Conservation (phyloP, 1,284 basidiomycete species). For the Trichosporon asahii region DNA sequence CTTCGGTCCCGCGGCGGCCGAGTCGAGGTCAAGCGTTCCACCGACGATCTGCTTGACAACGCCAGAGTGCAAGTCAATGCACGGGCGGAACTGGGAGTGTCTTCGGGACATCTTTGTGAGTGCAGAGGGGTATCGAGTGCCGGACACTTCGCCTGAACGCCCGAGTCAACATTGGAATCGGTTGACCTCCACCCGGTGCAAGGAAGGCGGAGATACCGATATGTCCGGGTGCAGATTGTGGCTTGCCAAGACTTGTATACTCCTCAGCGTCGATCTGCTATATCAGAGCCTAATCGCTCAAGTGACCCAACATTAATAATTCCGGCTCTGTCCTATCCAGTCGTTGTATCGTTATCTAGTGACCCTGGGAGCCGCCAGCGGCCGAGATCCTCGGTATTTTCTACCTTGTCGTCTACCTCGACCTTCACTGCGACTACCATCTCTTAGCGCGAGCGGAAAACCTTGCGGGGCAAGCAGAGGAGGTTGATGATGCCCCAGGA, state of each 20-base stretch:
- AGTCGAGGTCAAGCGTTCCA: constrained; percentile 64
- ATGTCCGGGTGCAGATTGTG: not conserved
- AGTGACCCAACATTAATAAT: too few relatives aligned
- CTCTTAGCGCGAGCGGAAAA: not conserved
- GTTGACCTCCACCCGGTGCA: not conserved
- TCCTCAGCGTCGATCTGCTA: not conserved
- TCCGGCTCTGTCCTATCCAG: not conserved
- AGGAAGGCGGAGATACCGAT: not conserved
- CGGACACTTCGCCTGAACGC: not conserved
- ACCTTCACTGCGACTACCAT: not conserved
- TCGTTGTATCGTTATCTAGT: not conserved
- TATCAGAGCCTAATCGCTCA: too few relatives aligned
- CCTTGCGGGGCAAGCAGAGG: not conserved
- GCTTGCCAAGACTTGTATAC: not conserved
- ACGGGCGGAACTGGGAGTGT: constrained; percentile 72
- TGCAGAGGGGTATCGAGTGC: not conserved
- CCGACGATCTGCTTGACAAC: constrained; percentile 98
- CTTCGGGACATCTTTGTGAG: constrained; percentile 11
- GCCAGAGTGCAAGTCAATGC: constrained; percentile 93
- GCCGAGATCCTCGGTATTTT: too few relatives aligned
- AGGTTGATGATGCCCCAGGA: not conserved
- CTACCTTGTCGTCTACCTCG: too few relatives aligned
- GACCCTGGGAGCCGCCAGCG: not conserved
- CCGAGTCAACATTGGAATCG: not conserved
- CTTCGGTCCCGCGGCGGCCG: constrained; percentile 61